Base-by-base conservation (phyloP, 2,329 filamentous ascomycete genomes). In the Exophiala xenobiotica region DNA sequence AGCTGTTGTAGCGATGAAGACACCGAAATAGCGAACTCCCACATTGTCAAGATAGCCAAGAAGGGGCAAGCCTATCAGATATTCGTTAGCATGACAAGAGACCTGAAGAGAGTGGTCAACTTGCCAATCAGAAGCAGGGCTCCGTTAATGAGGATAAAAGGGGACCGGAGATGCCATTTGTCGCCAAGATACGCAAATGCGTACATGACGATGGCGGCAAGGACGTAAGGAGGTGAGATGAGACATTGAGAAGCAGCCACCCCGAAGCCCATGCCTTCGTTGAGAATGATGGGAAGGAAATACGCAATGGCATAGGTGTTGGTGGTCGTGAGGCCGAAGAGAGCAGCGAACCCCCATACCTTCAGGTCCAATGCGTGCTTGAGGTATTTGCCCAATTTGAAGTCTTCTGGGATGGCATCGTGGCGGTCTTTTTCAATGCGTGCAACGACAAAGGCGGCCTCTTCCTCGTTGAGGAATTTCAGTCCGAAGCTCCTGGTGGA, bases 261-360 rank as follows among this genome's bases (percentile, higher is more conserved):
- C 42, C 68, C 73, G 72, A 88, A 91, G 8, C 80, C 79, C 74
- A 91, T 80, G 16, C 78, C 78, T 16, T 69, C 60, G 11, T 67
- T 66, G 3, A 95, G 80, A 61, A 93, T 88, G 63, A 91, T 81
- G 5, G 88, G 88, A 4, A 92, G 70, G 65, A 91, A 92, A 68
- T 88, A 92, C 2, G 87, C 86, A 7, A 93, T 79, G 0, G 88
- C 83, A 65, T 93, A 93, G 20, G 79, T 79, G 46, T 88, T 80
- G 7, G 86, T 87, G 1, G 88, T 91, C 1, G 81, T 80, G 1
- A 59, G 45, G 27, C 54, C 41, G 50, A 78, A 80, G 42, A 81
- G 74, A 56, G 74, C 54, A 1, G 77, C 79, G 50, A 79, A 81
- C 1, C 66, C 75, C 77, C 79, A 81, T 47, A 82, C 71, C 61